Base-by-base conservation (phyloP, 1,139 yeast genomes). In the Tardiomyces blankii region DNA sequence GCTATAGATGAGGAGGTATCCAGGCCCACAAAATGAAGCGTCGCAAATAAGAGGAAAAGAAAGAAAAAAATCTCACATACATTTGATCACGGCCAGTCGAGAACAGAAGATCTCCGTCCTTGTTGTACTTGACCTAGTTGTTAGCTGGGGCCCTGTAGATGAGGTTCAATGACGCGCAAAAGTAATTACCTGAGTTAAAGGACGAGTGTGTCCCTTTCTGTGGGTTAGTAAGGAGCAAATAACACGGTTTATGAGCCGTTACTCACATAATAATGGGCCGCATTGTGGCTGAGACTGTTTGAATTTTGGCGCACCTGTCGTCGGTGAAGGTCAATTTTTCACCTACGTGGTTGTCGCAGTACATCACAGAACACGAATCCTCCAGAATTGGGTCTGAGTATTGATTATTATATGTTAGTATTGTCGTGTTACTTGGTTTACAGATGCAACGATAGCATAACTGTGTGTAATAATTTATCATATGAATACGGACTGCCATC, bases 21-120 rank as follows among this genome's bases (percentile, higher is more conserved):
- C n/a, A n/a, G n/a, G n/a, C n/a, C n/a, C n/a, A n/a, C n/a, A n/a
- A n/a, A n/a, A n/a, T n/a, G n/a, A n/a, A n/a, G n/a, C n/a, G n/a
- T n/a, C n/a, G n/a, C n/a, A n/a, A n/a, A n/a, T n/a, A n/a, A n/a
- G n/a, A n/a, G n/a, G n/a, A n/a, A n/a, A n/a, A n/a, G n/a, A n/a
- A n/a, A n/a, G n/a, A n/a, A n/a, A n/a, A n/a, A 21, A 30, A 14
- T 30, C 9, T 13, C 16, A 30, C 35, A 14, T 30, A 30, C 35
- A 14, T 30, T 14, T 30, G 35, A 9, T 89, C 98, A 67, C 93
- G 88, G 58, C 96, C 89, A 41, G 87, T 91, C 11, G 96, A 81
- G 65, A 93, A 84, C 51, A 93, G 75, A 57, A 93, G 70, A 66
- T 93, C 99, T 44, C 99, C 99, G 61, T 93, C 97, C 55, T 80